Percentiles rank a stretch among this genome's conserved stretches.
Conservation (phyloP, 2,329 filamentous ascomycete species). For the Xylariaceae sp. region DNA sequence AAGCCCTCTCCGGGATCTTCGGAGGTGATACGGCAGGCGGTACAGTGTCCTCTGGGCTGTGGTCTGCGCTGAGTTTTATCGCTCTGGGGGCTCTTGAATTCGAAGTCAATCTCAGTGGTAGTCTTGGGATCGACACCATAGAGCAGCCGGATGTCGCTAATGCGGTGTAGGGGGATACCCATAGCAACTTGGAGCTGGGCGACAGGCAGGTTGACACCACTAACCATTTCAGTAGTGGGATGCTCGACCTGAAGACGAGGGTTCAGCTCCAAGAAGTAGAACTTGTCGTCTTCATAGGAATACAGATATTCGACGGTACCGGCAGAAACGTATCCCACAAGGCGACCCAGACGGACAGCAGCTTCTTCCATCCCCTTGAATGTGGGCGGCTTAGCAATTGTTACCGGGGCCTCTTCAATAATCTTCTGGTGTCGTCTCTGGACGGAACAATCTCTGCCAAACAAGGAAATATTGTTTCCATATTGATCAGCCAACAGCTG, state of each 20-base stretch:
- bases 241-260: constrained; percentile 99
- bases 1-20: constrained; percentile 98
- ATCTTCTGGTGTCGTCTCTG: constrained; percentile 99
- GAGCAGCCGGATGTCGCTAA: constrained; percentile 90
- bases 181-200: constrained; percentile 98
- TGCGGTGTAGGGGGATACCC: constrained; percentile 93
- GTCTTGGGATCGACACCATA: constrained; percentile 94
- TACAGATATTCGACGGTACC: constrained; percentile 99
- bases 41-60: constrained; percentile 92
- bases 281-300: constrained; percentile 95
- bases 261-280: constrained; percentile 99
- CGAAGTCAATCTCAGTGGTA: constrained; percentile 86
- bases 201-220: constrained; percentile 92
- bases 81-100: constrained; percentile 85
- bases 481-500: constrained; percentile 98
- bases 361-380: constrained; percentile 97
- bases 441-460: constrained; percentile 97
- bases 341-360: constrained; percentile 84
- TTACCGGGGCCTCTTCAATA: constrained; percentile 97
- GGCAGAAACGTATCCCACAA: constrained; percentile 97
- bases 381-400: constrained; percentile 82
- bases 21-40: constrained; percentile 97
- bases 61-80: constrained; percentile 82
- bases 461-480: constrained; percentile 98
- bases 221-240: constrained; percentile 98